Percentiles rank a stretch among this genome's conserved stretches.
Conservation (phyloP, 108 stramenopile genomes). For the Chaetoceros tenuissimus region DNA sequence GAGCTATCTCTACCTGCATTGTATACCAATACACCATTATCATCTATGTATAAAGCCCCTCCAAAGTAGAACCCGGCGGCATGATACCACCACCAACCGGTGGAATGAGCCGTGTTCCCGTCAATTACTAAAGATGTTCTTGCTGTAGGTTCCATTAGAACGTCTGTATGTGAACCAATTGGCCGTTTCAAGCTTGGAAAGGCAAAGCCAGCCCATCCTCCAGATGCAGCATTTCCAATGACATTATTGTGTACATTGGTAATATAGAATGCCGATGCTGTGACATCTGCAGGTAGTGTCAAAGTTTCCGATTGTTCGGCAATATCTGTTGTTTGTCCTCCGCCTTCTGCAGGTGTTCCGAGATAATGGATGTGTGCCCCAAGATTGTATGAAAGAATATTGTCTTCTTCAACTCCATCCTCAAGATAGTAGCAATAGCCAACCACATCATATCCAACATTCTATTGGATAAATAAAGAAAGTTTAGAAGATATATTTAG, state of each 20-base stretch:
- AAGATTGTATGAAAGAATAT: constrained; percentile 34
- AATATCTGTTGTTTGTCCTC: constrained; percentile 11
- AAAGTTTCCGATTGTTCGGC: constrained; percentile 7
- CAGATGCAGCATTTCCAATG: constrained; percentile 33
- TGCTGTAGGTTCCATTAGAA: constrained; percentile 8
- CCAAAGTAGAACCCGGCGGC: constrained; percentile 35
- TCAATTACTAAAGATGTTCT: constrained; percentile 12
- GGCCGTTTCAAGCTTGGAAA: constrained; percentile 20
- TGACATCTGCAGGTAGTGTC: constrained; percentile 26
- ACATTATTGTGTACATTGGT: constrained; percentile 36
- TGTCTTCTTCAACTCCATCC: constrained; percentile 42
- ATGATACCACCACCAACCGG: constrained; percentile 30
- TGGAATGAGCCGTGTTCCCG: constrained; percentile 32
- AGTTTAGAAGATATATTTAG: too few species aligned
- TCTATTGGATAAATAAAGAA: too few species aligned
- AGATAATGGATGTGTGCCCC: constrained; percentile 39
- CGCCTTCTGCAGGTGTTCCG: constrained; percentile 9
- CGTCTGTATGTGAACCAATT: constrained; percentile 11
- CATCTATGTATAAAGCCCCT: constrained; percentile 28
- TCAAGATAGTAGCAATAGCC: constrained; percentile 47
- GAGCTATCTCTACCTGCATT: constrained; percentile 20
- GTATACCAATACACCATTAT: constrained; percentile 15
- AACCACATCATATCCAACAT: constrained; percentile 42
- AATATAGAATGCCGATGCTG: constrained; percentile 36
- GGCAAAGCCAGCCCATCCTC: constrained; percentile 40